Conservation (phyloP, 2,329 filamentous ascomycete genomes). For the Podosphaera fusca region DNA sequence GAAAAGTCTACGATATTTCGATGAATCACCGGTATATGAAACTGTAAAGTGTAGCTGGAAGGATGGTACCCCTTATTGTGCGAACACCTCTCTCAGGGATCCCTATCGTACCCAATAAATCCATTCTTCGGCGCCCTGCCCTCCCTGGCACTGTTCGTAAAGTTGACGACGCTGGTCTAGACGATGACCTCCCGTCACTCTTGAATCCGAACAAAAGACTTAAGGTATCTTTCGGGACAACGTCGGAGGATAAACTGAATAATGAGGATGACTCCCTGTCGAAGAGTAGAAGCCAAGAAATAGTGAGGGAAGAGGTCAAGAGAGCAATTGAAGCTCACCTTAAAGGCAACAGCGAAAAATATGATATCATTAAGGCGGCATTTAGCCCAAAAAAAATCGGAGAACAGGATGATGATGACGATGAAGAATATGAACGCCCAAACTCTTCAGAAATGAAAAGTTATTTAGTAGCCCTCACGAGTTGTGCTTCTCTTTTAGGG, state of each 20-base stretch:
- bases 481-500: slow-evolving; percentile 34
- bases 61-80: slow-evolving; percentile 10
- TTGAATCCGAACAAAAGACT: slow-evolving; percentile 12
- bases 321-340: slow-evolving; percentile 28
- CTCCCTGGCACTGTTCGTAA: slow-evolving; percentile 12
- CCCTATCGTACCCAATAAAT: slow-evolving; percentile 10
- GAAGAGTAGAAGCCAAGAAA: slow-evolving; percentile 11
- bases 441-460: slow-evolving; percentile 24
- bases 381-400: slow-evolving; percentile 17
- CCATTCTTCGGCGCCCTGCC: slow-evolving; percentile 12
- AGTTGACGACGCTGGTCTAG: slow-evolving; percentile 11
- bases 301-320: slow-evolving; percentile 14
- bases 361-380: slow-evolving; percentile 35
- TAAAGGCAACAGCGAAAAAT: slow-evolving; percentile 33
- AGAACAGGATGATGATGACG: slow-evolving; percentile 7
- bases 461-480: slow-evolving; percentile 39
- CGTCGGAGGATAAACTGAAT: slow-evolving; percentile 16
- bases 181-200: slow-evolving; percentile 9
- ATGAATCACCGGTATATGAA: no score
- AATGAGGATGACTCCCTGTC: slow-evolving; percentile 10
- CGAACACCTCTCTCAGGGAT: slow-evolving; percentile 2
- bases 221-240: slow-evolving; percentile 15
- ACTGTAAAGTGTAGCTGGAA: neutral
- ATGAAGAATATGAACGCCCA: slow-evolving; percentile 6
- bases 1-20: no score